Base-by-base conservation (phyloP, 2,329 filamentous ascomycete genomes). In the Colletotrichum phormii region DNA sequence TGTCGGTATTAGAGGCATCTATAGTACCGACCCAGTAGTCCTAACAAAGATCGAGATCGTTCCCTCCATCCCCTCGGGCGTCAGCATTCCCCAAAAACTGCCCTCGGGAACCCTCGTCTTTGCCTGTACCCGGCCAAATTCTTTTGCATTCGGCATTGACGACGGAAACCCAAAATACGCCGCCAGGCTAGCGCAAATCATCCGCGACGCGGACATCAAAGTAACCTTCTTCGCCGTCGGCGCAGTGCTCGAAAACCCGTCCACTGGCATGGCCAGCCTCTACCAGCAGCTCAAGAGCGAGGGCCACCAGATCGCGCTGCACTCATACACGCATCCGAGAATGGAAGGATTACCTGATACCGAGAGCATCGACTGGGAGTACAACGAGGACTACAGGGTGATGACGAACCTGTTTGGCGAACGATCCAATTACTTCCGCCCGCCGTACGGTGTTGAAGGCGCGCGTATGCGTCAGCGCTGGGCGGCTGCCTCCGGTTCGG, bases 171-270 rank as follows among this genome's bases (percentile, higher is more conserved):
- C 91, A 59, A 77, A 82, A 51, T 77, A 77, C 67, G 76, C 76
- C 29, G 76, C 64, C 2, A 62, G 75, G 42, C 86, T 88, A 69
- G 90, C 90, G 1, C 86, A 90, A 80, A 89, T 91, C 65, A 84
- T 94, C 76, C 86, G 89, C 24, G 87, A 89, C 24, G 91, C 90
- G 64, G 80, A 84, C 67, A 90, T 93, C 76, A 87, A 89, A 75
- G 91, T 92, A 3, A 94, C 92, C 1, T 93, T 94, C 81, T 94
- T 94, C 82, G 92, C 91, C 46, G 90, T 93, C 55, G 91, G 91
- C 11, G 86, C 87, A 1, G 89, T 91, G 1, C 84, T 94, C 0
- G 82, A 89, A 18, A 89, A 93, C 77, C 72, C 78, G 3, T 82
- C 84, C 24, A 91, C 89, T 24, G 92, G 92, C 77, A 86, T 93